Conservation (phyloP, 768 basidiomycete genomes). For the Boletus tylopilopsis region DNA sequence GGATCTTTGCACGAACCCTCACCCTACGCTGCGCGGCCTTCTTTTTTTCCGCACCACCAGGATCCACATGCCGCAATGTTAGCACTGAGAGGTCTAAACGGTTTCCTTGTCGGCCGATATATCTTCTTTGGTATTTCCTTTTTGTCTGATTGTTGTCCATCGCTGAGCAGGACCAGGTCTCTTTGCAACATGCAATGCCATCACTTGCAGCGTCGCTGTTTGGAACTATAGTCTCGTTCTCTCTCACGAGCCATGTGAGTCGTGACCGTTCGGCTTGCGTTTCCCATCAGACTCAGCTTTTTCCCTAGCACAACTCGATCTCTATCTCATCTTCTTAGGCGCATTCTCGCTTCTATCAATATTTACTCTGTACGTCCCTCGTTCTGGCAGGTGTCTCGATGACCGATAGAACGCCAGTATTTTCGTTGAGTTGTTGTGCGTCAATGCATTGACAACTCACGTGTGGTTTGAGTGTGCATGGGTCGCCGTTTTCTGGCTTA, state of each 20-base stretch:
- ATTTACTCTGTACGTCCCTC: conserved; percentile 51
- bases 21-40: conserved; percentile 28
- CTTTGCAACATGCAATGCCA: conserved; percentile 62
- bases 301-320: conserved; percentile 44
- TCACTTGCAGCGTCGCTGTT: conserved; percentile 60
- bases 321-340: conserved; percentile 58
- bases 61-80: conserved; percentile 29
- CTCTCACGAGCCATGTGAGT: conserved; percentile 39
- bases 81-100: conserved; percentile 37
- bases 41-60: conserved; percentile 10
- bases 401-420: conserved; percentile 33
- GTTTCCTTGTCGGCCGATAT: conserved; percentile 53
- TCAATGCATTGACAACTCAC: conserved; percentile 48
- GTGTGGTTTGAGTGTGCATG: conserved; percentile 73
- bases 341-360: conserved; percentile 54
- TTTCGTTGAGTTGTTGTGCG: conserved; percentile 55
- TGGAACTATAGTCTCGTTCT: conserved; percentile 61
- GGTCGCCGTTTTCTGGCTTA: conserved; percentile 52
- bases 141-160: neutral
- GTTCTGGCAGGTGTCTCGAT: neutral
- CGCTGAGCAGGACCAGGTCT: conserved; percentile 37
- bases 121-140: conserved; percentile 49
- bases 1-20: conserved; percentile 23
- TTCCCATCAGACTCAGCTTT: conserved; percentile 8
- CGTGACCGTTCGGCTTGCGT: neutral